These are phyloP conservation scores for Sanghuangporus weigelae DNA, from an alignment of 1,284 basidiomycete species.

Conservation along the genomic window DNA sequence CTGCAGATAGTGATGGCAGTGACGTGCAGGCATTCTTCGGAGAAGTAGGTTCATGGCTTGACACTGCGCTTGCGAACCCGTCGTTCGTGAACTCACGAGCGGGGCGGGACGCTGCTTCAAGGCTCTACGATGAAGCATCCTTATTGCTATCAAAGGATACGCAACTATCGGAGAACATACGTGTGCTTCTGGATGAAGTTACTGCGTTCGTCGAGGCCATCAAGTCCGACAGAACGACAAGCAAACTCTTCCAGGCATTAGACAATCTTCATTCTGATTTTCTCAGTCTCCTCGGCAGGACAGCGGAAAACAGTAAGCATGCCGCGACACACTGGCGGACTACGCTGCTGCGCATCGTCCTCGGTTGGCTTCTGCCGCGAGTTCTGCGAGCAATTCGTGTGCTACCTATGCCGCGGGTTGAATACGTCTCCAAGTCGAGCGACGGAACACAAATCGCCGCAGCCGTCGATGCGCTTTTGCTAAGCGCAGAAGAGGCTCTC, in stretches of 20 bases:
- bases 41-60: conserved; percentile 32
- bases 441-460: conserved; percentile 27
- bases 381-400: conserved; percentile 30
- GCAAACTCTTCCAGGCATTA: conserved; percentile 30
- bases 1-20: conserved; percentile 14
- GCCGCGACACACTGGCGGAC: conserved; percentile 20
- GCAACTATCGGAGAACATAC: conserved; percentile 27
- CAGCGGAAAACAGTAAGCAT: conserved; percentile 19
- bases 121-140: conserved; percentile 35
- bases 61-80: conserved; percentile 32
- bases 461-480: conserved; percentile 35
- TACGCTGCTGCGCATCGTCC: conserved; percentile 29
- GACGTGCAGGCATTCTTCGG: conserved; percentile 29
- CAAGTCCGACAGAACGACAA: conserved; percentile 33
- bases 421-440: conserved; percentile 29
- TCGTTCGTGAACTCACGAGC: conserved; percentile 30
- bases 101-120: conserved; percentile 29
- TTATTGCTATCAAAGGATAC: conserved; percentile 24
- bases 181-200: conserved; percentile 28
- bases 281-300: conserved; percentile 19
- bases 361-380: conserved; percentile 39
- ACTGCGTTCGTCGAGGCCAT: conserved; percentile 31
- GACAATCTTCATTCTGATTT: conserved; percentile 27
- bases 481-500: conserved; percentile 29
- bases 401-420: conserved; percentile 42